Evolutionary conservation across 768 basidiomycete genomes (phyloP), one percentile per base, ranked within the genome.

Genomic region (Asterophora parasitica): DNA sequence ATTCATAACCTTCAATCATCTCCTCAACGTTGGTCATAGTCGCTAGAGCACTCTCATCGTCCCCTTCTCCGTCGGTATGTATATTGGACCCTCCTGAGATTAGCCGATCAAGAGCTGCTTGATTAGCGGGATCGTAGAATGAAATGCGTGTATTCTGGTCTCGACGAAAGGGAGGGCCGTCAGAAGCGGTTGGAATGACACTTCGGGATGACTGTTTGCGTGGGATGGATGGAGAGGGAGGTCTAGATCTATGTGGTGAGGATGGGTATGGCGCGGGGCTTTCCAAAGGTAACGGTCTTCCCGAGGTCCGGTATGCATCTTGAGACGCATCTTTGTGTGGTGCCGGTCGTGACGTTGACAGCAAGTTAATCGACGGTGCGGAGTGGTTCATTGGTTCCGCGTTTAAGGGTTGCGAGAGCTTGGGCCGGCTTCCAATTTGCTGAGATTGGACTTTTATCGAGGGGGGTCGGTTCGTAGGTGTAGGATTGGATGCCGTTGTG

Each of bases 1-100:
- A 98, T 64, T 98, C 96, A 59, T 96, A 96, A 0, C 96, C 94
- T 59, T 99, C 96, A 19, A 99, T 75, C 92, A 99, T 94, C 63
- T 99, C 96, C 62, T 99, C 96, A 2, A 99, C 92, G 64, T 83
- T 96, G 4, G 85, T 72, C 68, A 99, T 76, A 3, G 90, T 91
- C 7, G 85, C 88, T 53, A 90, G 85, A 9, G 81, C 76, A 47
- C 78, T 82, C 56, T 90, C 88, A 44, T 86, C 85, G 47, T 83
- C 84, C 10, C 74, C 79, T 12, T 78, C 77, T 7, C 68, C 70
- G 23, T 81, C 82, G 19, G 76, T 50, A 46, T 67, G 64, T 30
- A 56, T 55, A 37, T 63, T 77, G 8, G 66, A 61, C 19, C 62
- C 72, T 48, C 71, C 68, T 26, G 73, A 73, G 12, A 92, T 75